phyloP scores from a whole-genome alignment of 768 basidiomycete genomes.

The Collybia mongolica region DNA sequence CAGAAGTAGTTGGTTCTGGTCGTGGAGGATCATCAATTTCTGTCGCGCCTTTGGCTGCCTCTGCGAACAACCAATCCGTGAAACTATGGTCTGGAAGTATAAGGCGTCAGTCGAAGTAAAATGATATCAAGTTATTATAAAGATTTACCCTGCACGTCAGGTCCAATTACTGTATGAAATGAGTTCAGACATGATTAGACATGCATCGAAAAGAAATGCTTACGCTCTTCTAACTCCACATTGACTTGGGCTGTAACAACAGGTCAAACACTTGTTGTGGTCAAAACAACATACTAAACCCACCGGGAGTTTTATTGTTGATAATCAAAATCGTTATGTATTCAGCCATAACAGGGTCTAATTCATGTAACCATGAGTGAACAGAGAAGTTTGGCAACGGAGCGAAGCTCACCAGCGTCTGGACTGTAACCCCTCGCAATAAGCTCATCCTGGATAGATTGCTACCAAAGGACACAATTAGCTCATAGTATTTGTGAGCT shows the following conservation, averaged over 20 bases:
- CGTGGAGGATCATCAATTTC: constrained; percentile 45
- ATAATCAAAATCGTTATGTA: constrained; percentile 96
- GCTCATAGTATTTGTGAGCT: neutral
- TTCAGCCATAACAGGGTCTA: constrained; percentile 91
- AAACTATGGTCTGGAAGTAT: constrained; percentile 65
- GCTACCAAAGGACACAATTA: constrained; percentile 35
- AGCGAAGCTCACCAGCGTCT: constrained; percentile 62
- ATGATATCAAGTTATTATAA: too few species aligned
- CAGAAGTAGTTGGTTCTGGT: constrained; percentile 32
- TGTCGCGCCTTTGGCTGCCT: constrained; percentile 69
- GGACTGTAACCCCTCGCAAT: constrained; percentile 69
- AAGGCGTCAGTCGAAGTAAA: constrained; percentile 7
- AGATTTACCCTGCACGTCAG: constrained; percentile 61
- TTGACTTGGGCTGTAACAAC: constrained; percentile 72
- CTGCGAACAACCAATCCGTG: constrained; percentile 85
- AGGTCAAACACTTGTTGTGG: constrained; percentile 9
- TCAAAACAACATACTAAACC: neutral
- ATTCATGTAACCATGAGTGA: constrained; percentile 1
- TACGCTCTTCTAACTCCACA: constrained; percentile 83
- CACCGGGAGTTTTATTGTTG: constrained; percentile 83
- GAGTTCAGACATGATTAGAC: constrained; percentile 1
- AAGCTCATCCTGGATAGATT: constrained; percentile 81
- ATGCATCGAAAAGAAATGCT: constrained; percentile 17
- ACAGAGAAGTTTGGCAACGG: constrained; percentile 3
- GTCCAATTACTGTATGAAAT: constrained; percentile 60